These are phyloP conservation scores for Cladosporium sp. DNA, from an alignment of 2,329 filamentous ascomycete species.

Conservation along the genomic window DNA sequence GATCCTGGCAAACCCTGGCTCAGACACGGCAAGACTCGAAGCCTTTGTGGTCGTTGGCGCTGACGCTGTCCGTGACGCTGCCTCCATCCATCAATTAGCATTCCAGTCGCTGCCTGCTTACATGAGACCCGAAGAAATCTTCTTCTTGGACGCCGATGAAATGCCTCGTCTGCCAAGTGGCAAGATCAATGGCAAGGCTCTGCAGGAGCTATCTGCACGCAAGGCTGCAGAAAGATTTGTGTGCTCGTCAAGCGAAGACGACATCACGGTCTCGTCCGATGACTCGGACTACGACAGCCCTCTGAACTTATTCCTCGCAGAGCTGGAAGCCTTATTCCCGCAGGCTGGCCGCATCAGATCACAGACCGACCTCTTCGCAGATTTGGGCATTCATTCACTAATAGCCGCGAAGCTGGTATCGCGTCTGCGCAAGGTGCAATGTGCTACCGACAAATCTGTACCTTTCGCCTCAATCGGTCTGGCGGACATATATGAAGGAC, in stretches of 20 bases:
- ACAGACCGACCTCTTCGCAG: conserved; percentile 61
- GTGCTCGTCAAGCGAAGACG: neutral
- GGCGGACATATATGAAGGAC: conserved; percentile 24
- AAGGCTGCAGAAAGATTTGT: conserved; percentile 13
- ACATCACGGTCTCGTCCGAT: neutral
- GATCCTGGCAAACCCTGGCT: conserved; percentile 20
- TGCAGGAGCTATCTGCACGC: conserved; percentile 20
- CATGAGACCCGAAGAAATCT: conserved; percentile 23
- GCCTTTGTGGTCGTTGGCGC: conserved; percentile 21
- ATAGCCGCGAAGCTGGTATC: conserved; percentile 48
- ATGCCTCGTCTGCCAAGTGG: conserved; percentile 23
- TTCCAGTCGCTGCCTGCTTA: conserved; percentile 21
- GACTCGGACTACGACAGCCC: conserved; percentile 3
- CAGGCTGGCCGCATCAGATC: conserved; percentile 36
- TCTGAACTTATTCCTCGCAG: conserved; percentile 13
- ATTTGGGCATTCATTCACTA: conserved; percentile 71
- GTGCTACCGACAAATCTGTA: conserved; percentile 12
- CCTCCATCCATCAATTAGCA: conserved; percentile 17
- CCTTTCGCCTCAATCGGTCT: conserved; percentile 24
- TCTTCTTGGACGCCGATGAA: conserved; percentile 20
- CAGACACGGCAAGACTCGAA: conserved; percentile 20
- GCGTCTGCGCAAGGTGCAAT: conserved; percentile 15
- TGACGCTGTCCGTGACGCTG: conserved; percentile 15
- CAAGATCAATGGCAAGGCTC: conserved; percentile 24
- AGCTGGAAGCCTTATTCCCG: conserved; percentile 42